Evolutionary conservation across 192 early-diverging fungal species (phyloP).

Genomic region (Backusella liffmaniae): DNA sequence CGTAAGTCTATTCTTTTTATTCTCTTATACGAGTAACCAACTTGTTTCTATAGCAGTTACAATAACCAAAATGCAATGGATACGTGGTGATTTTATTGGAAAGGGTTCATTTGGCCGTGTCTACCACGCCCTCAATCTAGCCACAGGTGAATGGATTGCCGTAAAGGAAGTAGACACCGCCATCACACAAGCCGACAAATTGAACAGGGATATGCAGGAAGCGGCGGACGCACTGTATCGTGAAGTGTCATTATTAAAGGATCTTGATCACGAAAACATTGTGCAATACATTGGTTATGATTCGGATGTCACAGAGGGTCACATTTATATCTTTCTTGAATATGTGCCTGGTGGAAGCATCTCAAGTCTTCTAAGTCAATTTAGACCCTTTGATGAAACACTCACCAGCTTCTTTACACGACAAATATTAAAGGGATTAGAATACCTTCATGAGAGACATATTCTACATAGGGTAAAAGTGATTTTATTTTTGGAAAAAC

Average conservation of each 20-base stretch:
- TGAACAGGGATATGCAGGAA: conserved; percentile 36
- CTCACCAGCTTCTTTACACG: conserved; percentile 67
- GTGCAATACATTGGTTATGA: conserved; percentile 84
- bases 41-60: not conserved
- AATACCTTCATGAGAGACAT: conserved; percentile 77
- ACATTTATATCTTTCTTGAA: conserved; percentile 92
- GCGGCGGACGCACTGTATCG: conserved; percentile 59
- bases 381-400: conserved; percentile 66
- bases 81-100: conserved; percentile 77
- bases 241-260: conserved; percentile 70
- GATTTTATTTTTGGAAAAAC: not conserved
- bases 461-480: conserved; percentile 69
- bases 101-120: conserved; percentile 81
- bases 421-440: conserved; percentile 81
- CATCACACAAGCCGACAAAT: conserved; percentile 36
- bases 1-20: not conserved
- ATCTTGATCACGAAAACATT: conserved; percentile 86
- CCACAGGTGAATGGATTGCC: conserved; percentile 74
- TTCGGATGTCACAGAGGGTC: not conserved
- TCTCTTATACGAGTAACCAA: no score
- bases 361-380: conserved; percentile 66
- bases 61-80: conserved; percentile 55
- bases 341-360: conserved; percentile 94
- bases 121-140: conserved; percentile 68
- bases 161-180: conserved; percentile 79